phyloP scores from a whole-genome alignment of 2,329 filamentous ascomycete genomes.

The Penicillium sp. region DNA sequence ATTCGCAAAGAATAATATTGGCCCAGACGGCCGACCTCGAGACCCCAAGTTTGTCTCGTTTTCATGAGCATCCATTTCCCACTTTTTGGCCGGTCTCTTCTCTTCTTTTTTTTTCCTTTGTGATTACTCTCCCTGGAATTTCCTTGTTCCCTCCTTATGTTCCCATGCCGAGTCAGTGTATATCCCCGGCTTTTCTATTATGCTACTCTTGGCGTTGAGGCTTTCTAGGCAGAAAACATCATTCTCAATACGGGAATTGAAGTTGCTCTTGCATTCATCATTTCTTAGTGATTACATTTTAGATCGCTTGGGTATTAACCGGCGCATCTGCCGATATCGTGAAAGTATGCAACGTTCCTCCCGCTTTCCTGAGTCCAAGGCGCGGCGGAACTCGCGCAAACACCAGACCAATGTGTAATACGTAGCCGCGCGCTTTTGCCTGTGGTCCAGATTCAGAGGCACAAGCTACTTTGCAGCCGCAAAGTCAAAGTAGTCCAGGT shows the following conservation, averaged over 20 bases:
- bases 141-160: background rate
- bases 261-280: background rate
- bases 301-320: background rate
- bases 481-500: background rate
- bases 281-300: background rate
- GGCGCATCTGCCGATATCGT: background rate
- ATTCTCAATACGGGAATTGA: background rate
- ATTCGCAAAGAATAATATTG: slow-evolving; percentile 85
- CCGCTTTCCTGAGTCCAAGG: background rate
- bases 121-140: slow-evolving; percentile 4
- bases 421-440: background rate
- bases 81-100: slow-evolving; percentile 1
- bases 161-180: background rate
- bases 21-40: slow-evolving; percentile 75
- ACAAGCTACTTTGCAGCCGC: background rate
- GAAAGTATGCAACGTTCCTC: background rate
- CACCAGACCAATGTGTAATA: background rate
- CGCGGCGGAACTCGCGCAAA: background rate
- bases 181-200: background rate
- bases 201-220: background rate
- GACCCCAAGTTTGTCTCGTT: slow-evolving; percentile 98
- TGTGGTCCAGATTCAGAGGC: background rate
- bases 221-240: background rate
- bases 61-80: slow-evolving; percentile 48
- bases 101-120: background rate